Conservation (phyloP, 2,329 filamentous ascomycete species). For the Aureobasidium melanogenum region DNA sequence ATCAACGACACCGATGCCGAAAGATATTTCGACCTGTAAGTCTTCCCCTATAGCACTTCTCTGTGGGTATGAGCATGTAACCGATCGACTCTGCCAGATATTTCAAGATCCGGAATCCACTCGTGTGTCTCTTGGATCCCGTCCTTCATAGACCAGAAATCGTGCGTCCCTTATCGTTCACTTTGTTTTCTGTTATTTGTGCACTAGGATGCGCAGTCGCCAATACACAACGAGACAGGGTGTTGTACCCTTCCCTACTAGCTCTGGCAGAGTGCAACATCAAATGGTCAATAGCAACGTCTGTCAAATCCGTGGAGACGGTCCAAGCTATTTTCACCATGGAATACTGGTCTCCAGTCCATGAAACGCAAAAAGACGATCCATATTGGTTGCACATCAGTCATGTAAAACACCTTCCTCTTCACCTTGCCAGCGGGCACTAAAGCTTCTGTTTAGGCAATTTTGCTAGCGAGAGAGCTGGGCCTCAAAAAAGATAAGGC, state of each 20-base stretch:
- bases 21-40: slow-evolving; percentile 1
- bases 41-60: not conserved
- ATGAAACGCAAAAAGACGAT: slow-evolving; percentile 2
- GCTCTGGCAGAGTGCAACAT: not conserved
- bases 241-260: not conserved
- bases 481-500: not conserved
- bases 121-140: not conserved
- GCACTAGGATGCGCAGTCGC: not conserved
- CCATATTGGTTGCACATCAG: slow-evolving; percentile 4
- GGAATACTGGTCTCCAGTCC: not conserved
- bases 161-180: not conserved
- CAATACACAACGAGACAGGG: not conserved
- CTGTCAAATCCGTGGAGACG: slow-evolving; percentile 1
- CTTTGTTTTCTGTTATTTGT: not conserved
- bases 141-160: not conserved
- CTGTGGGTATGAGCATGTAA: too few species aligned
- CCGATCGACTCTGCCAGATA: not conserved
- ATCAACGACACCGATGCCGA: not conserved
- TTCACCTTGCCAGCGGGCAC: not conserved
- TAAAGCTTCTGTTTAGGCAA: not conserved
- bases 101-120: not conserved
- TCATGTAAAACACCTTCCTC: not conserved
- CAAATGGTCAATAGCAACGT: slow-evolving; percentile 3
- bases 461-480: not conserved
- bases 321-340: not conserved